These are phyloP conservation scores for Lagerstroemia speciosa DNA, from an alignment of 345 rosid species.

Conservation along the genomic window DNA sequence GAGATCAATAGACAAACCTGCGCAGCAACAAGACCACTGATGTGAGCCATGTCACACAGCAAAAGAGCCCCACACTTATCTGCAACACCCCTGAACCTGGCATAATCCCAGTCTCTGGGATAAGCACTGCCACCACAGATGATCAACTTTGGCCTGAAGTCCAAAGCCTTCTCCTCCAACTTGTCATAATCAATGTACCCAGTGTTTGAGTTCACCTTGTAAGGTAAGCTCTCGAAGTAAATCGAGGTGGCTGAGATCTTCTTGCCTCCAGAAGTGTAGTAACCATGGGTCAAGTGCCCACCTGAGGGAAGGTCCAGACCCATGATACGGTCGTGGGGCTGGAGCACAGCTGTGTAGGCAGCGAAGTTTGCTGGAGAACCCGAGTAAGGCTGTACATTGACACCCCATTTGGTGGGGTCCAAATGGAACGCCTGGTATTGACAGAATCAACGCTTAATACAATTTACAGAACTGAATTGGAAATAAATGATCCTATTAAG, in stretches of 20 bases:
- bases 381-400: constrained; percentile 97
- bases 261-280: constrained; percentile 94
- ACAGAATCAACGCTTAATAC: neutral
- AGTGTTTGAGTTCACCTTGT: constrained; percentile 74
- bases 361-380: constrained; percentile 99
- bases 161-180: constrained; percentile 98
- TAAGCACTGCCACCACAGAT: constrained; percentile 99
- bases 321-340: constrained; percentile 98
- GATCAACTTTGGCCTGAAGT: constrained; percentile 86
- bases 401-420: constrained; percentile 79
- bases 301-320: constrained; percentile 96
- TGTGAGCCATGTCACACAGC: constrained; percentile 99
- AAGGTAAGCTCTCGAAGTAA: constrained; percentile 97
- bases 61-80: constrained; percentile 91
- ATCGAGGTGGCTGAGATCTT: constrained; percentile 99
- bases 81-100: constrained; percentile 63
- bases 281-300: constrained; percentile 94
- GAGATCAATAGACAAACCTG: constrained; percentile 42
- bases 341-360: constrained; percentile 90
- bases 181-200: constrained; percentile 89
- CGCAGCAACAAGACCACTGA: constrained; percentile 99
- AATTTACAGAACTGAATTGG: neutral
- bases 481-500: too few species aligned
- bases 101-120: constrained; percentile 98
- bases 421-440: constrained; percentile 42